Evolutionary conservation across 2,329 filamentous ascomycete species (phyloP), one percentile per base, ranked within the genome.

Genomic region (Colletotrichum tropicale): DNA sequence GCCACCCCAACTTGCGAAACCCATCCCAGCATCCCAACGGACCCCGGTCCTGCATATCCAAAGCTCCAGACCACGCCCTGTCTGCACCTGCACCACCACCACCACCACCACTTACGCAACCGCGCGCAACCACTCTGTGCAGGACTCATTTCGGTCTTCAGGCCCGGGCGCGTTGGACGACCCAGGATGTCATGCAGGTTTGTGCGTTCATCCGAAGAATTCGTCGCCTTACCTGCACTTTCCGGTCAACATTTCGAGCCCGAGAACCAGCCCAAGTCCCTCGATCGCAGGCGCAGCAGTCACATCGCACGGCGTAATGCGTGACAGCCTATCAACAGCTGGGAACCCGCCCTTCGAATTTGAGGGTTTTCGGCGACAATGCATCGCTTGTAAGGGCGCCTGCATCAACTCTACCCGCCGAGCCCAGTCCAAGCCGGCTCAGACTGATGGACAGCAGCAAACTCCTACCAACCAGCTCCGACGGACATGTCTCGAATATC

Each of bases 191-290:
- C 26, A 55, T 62, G 67, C 67, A 70, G 28, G 56, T 61, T 61
- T 52, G 67, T 70, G 56, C 67, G 67, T 70, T 55, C 67, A 62
- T 70, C 67, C 67, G 56, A 70, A 70, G 36, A 36, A n/a, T 30
- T 48, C 61, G 28, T 52, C 30, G 30, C 30, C 52, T 18, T 34
- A 68, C 52, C 16, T 38, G 13, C 67, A 48, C 36, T 21, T 26
- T 48, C n/a, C 34, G 61, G 32, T 43, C 26, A 34, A 62, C 18
- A 9, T 56, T 8, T 62, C 12, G 3, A 48, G 8, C 34, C 52
- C 55, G 15, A 60, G 28, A 38, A 21, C 30, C 13, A 52, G 43
- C 43, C 43, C 2, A 21, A 2, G n/a, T 52, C 43, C n/a, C 32
- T 68, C 52, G 32, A 60, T 68, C 34, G 66, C 52, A 68, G 66